Evolutionary conservation across 2,329 filamentous ascomycete genomes (phyloP).

Genomic region (Fusarium vanettenii): DNA sequence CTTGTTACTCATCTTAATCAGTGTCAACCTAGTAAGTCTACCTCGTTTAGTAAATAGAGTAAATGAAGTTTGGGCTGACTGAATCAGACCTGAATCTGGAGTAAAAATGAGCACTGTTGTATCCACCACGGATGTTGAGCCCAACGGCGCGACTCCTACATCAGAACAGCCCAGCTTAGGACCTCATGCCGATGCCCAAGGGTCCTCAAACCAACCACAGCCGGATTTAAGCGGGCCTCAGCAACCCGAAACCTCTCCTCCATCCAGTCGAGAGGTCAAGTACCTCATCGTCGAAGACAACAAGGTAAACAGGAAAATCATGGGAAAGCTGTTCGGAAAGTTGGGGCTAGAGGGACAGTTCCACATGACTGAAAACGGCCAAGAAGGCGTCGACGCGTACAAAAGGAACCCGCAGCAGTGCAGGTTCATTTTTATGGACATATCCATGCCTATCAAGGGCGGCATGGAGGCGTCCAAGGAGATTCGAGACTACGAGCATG

Average conservation of each 20-base stretch:
- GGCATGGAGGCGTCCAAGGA: background rate
- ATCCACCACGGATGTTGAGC: background rate
- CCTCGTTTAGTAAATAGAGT: background rate
- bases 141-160: background rate
- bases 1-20: background rate
- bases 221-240: background rate
- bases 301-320: background rate
- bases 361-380: background rate
- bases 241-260: background rate
- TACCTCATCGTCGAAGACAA: background rate
- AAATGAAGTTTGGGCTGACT: background rate
- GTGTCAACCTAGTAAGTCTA: background rate
- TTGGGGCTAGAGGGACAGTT: background rate
- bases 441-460: background rate
- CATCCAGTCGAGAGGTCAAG: background rate
- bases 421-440: background rate
- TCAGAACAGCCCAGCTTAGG: background rate
- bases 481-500: background rate
- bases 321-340: background rate
- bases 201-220: background rate
- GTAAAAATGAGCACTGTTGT: background rate
- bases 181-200: background rate
- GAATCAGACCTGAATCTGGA: background rate
- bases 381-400: background rate
- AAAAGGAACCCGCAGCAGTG: background rate